Evolutionary conservation across 1,284 basidiomycete species (phyloP).

Genomic region (Apiotrichum domesticum): DNA sequence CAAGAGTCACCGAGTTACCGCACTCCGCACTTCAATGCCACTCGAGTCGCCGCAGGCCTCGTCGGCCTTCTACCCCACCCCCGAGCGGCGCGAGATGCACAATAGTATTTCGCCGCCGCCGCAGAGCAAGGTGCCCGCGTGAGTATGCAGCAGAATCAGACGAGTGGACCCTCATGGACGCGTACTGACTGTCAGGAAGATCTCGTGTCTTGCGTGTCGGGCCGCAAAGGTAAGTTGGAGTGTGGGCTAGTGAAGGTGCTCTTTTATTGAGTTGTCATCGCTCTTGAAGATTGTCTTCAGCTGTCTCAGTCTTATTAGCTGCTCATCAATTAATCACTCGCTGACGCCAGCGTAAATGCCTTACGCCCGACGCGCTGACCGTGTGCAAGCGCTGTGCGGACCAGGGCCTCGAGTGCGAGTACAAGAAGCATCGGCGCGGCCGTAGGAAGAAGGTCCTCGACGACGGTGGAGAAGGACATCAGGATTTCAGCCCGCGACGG

Average conservation of each 20-base stretch:
- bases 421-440: conserved; percentile 25
- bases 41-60: background rate
- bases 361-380: conserved; percentile 20
- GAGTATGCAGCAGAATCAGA: background rate
- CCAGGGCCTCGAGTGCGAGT: conserved; percentile 25
- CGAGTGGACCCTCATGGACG: too few relatives aligned
- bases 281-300: too few relatives aligned
- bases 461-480: background rate
- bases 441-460: conserved; percentile 17
- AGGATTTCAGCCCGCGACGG: background rate
- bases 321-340: background rate
- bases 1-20: too few relatives aligned
- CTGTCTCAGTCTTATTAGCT: background rate
- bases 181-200: conserved; percentile 9
- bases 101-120: background rate
- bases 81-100: background rate
- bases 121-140: conserved; percentile 6
- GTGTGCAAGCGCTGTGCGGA: conserved; percentile 22
- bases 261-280: background rate
- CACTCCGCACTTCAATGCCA: background rate
- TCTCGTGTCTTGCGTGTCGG: conserved; percentile 26
- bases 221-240: conserved; percentile 22
- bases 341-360: conserved; percentile 23
- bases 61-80: background rate
- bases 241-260: background rate